phyloP scores from a whole-genome alignment of 2,329 filamentous ascomycete genomes.

The Monilinia fructigena region DNA sequence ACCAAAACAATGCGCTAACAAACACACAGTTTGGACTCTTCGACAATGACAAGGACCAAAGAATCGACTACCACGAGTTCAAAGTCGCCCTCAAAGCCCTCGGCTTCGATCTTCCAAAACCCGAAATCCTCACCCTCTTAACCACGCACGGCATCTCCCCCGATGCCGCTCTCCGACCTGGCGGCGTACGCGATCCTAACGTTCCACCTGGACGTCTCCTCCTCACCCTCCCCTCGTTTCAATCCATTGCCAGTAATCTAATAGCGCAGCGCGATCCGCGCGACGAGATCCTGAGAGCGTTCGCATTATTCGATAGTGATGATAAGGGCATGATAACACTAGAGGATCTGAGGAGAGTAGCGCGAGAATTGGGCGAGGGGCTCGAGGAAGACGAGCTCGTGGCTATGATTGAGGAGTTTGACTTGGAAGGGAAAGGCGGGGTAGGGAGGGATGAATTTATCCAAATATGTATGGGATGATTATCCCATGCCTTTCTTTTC shows the following conservation, averaged over 20 bases:
- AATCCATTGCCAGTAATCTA: slow-evolving; percentile 73
- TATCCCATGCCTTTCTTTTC: not conserved
- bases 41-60: slow-evolving; percentile 91
- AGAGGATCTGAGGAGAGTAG: slow-evolving; percentile 82
- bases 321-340: slow-evolving; percentile 88
- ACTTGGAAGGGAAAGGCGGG: slow-evolving; percentile 86
- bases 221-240: slow-evolving; percentile 70
- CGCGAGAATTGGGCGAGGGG: slow-evolving; percentile 87
- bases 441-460: slow-evolving; percentile 66
- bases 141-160: slow-evolving; percentile 70
- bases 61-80: slow-evolving; percentile 97
- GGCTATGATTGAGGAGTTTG: slow-evolving; percentile 98
- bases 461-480: slow-evolving; percentile 41
- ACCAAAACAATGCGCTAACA: slow-evolving; percentile 15
- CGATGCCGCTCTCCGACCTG: slow-evolving; percentile 46
- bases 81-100: slow-evolving; percentile 94
- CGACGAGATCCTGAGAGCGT: slow-evolving; percentile 88
- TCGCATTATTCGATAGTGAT: slow-evolving; percentile 89
- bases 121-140: slow-evolving; percentile 78
- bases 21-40: slow-evolving; percentile 78
- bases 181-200: slow-evolving; percentile 54
- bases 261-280: slow-evolving; percentile 81
- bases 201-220: slow-evolving; percentile 58
- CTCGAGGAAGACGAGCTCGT: slow-evolving; percentile 88
- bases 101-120: slow-evolving; percentile 86